phyloP scores from a whole-genome alignment of 495 filamentous ascomycete genomes.

The Neurospora sp. region DNA sequence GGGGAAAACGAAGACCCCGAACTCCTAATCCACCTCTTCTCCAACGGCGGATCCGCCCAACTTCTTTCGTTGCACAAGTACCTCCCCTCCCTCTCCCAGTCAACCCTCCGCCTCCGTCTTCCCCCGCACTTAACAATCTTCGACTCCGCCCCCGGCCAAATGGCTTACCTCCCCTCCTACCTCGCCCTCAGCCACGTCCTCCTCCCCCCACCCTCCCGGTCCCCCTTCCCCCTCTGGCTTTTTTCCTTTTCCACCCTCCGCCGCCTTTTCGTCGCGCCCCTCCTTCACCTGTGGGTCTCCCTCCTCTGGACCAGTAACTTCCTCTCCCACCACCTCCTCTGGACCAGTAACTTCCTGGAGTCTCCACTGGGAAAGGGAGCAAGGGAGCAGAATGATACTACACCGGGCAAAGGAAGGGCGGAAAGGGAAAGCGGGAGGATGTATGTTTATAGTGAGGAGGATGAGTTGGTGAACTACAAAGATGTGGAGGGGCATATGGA shows the following conservation, averaged over 20 bases:
- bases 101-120: constrained; percentile 5
- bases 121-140: constrained; percentile 26
- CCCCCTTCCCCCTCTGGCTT: not conserved
- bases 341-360: constrained; percentile 12
- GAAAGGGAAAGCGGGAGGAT: constrained; percentile 26
- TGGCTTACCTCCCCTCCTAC: constrained; percentile 16
- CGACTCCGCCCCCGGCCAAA: constrained; percentile 33
- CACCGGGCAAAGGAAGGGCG: not conserved
- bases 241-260: not conserved
- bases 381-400: constrained; percentile 20
- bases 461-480: constrained; percentile 29
- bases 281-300: constrained; percentile 8
- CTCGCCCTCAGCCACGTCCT: constrained; percentile 15
- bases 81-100: constrained; percentile 8
- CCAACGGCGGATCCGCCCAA: constrained; percentile 32
- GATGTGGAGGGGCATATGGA: constrained; percentile 31
- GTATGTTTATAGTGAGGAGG: constrained; percentile 33
- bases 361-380: constrained; percentile 18
- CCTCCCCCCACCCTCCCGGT: not conserved
- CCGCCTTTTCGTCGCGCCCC: constrained; percentile 15
- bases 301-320: constrained; percentile 12
- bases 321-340: not conserved
- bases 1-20: constrained; percentile 11
- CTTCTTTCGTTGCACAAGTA: constrained; percentile 16
- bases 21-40: constrained; percentile 34